Base-by-base conservation (phyloP, 2,329 filamentous ascomycete genomes). In the Penicillium brevicompactum region DNA sequence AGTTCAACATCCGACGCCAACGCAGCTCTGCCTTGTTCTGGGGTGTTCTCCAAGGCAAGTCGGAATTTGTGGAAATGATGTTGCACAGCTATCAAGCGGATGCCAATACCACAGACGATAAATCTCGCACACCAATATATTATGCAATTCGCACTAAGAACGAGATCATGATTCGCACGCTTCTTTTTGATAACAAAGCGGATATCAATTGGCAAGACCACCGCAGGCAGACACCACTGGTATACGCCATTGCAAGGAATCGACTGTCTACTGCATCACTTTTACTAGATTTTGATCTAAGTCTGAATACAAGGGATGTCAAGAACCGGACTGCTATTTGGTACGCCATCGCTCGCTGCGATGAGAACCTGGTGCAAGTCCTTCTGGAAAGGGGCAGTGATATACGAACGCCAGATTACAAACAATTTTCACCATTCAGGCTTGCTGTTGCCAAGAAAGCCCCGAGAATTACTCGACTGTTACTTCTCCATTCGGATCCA, bases 111-210 rank as follows among this genome's bases (percentile, higher is more conserved):
- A 51, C 48, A 14, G 49, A 51, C 14, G 16, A 27, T 30, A 22
- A 16, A 51, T 51, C 30, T 51, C 49, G 49, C 30, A 51, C 49
- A 51, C 49, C 49, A 13, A 45, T 51, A 6, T 51, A 44, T 45
- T 18, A 51, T 38, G 49, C 41, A 9, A 45, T 51, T 38, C 27
- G 27, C 31, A 31, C 41, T 38, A 21, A 38, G 41, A 51, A 51
- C 30, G 48, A 40, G 30, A 37, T 30, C 14, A 51, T 51, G 9
- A 44, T 44, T 45, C 49, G 30, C 16, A 31, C 14, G 7, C 49
- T 51, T 34, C 49, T 51, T 14, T 37, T 21, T 6, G 30, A 37
- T 5, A n/a, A 45, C 40, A 27, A 14, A 45, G 32, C 49, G 42
- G 27, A 44, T n/a, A n/a, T n/a, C n/a, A n/a, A n/a, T n/a, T n/a